phyloP scores from a whole-genome alignment of 108 stramenopile genomes.

The Craspedostauros australis region DNA sequence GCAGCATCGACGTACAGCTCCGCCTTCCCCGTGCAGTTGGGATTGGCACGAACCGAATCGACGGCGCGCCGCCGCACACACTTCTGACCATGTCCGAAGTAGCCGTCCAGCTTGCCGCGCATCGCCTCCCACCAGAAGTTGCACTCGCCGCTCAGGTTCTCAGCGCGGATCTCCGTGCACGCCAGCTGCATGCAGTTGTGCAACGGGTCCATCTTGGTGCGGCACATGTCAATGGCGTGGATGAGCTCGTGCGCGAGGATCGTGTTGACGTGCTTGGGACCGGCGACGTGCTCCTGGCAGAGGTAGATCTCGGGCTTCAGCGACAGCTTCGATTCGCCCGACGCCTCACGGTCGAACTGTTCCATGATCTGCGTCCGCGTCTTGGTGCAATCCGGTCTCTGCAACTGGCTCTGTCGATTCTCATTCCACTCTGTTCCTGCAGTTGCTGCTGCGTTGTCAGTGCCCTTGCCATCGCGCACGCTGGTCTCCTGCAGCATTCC shows the following conservation, averaged over 20 bases:
- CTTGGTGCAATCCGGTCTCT: conserved; percentile 23
- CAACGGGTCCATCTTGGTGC: conserved; percentile 69
- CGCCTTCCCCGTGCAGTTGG: conserved; percentile 75
- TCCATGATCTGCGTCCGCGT: conserved; percentile 16
- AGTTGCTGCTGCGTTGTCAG: conserved; percentile 16
- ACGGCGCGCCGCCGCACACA: conserved; percentile 75
- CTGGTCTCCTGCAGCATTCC: conserved; percentile 76
- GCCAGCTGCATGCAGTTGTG: conserved; percentile 83
- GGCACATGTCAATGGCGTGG: conserved; percentile 87
- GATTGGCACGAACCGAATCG: conserved; percentile 75
- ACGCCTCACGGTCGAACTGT: conserved; percentile 35
- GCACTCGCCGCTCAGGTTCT: conserved; percentile 88
- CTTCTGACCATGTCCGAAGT: conserved; percentile 60
- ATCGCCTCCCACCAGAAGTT: conserved; percentile 55
- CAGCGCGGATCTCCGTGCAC: conserved; percentile 89
- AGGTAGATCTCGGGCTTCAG: conserved; percentile 77
- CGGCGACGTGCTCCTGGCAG: conserved; percentile 65
- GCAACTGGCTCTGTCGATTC: conserved; percentile 10
- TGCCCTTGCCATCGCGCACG: too few relatives aligned
- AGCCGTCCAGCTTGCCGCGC: conserved; percentile 36
- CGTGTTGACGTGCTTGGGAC: conserved; percentile 60
- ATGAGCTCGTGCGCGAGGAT: conserved; percentile 83
- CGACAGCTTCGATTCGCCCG: conserved; percentile 45
- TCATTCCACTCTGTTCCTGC: conserved; percentile 2
- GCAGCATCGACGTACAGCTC: conserved; percentile 80